Percentiles rank a stretch among this genome's conserved stretches.
These are phyloP conservation scores for Entomophthora muscae DNA, from an alignment of 371 early-diverging fungal species.

Conservation along the genomic window DNA sequence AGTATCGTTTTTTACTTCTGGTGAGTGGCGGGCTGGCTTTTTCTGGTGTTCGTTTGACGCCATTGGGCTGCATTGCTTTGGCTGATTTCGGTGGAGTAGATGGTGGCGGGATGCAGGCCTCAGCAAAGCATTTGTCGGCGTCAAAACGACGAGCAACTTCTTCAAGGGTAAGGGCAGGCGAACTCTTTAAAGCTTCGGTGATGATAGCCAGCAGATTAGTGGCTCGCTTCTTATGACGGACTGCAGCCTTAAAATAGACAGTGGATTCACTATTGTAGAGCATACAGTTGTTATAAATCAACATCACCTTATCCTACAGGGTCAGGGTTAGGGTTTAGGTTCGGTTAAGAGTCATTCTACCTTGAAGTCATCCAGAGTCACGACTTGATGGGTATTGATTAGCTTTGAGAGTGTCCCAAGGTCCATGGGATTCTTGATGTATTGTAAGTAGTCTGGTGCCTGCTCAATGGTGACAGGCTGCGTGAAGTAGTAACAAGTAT, in stretches of 20 bases:
- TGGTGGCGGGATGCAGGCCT: too few species aligned
- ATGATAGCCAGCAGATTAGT: neutral
- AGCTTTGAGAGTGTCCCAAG: constrained; percentile 26
- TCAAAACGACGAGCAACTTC: neutral
- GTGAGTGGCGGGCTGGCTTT: neutral
- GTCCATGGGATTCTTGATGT: constrained; percentile 38
- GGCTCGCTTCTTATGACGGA: constrained; percentile 20
- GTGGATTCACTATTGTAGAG: constrained; percentile 59
- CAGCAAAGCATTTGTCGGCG: neutral
- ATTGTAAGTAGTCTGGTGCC: constrained; percentile 57
- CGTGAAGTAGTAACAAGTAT: constrained; percentile 22
- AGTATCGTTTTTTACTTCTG: neutral
- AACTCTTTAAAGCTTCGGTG: neutral
- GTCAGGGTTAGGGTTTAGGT: constrained; percentile 5
- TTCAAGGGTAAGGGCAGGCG: neutral
- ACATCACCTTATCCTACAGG: constrained; percentile 39
- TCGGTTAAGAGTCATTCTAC: neutral
- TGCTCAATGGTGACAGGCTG: constrained; percentile 48
- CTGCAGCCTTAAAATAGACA: constrained; percentile 46
- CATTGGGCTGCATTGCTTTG: too few species aligned
- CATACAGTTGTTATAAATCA: constrained; percentile 59
- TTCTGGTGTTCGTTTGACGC: neutral
- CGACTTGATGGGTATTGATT: constrained; percentile 19
- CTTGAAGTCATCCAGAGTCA: neutral
- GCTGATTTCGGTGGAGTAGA: too few species aligned